Conservation (phyloP, 1,139 yeast genomes). For the Sporopachydermia cereana region DNA sequence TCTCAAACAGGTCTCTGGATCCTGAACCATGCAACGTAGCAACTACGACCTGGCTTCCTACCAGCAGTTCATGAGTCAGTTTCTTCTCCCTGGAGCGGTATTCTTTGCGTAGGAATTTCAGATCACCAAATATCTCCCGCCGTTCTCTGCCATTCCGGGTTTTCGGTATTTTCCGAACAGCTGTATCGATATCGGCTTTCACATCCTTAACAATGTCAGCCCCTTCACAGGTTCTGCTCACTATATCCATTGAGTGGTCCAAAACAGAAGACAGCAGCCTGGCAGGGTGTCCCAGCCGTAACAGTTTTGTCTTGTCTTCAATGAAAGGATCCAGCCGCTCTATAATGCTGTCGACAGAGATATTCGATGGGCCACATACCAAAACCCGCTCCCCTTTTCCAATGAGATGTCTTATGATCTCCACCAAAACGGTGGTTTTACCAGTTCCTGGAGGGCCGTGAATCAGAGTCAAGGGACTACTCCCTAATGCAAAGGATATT, state of each 20-base stretch:
- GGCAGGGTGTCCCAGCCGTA: constrained; percentile 92
- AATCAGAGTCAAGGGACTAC: constrained; percentile 41
- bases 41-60: constrained; percentile 56
- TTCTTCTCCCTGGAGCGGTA: constrained; percentile 54
- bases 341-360: constrained; percentile 85
- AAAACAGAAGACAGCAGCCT: constrained; percentile 53
- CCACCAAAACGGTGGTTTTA: constrained; percentile 79
- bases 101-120: constrained; percentile 61
- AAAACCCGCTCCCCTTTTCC: constrained; percentile 53
- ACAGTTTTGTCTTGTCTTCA: constrained; percentile 38
- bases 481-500: constrained; percentile 34
- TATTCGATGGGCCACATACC: constrained; percentile 92
- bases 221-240: constrained; percentile 50
- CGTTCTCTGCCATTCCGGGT: constrained; percentile 55
- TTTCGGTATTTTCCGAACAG: constrained; percentile 49
- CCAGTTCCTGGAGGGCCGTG: constrained; percentile 83
- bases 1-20: constrained; percentile 46
- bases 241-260: constrained; percentile 66
- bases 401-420: constrained; percentile 64
- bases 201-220: constrained; percentile 59
- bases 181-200: constrained; percentile 53
- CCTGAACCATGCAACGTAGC: constrained; percentile 87
- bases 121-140: constrained; percentile 53
- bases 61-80: constrained; percentile 46
- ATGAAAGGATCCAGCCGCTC: constrained; percentile 53